phyloP scores from a whole-genome alignment of 108 stramenopile species.

The Conticribra guillardii region DNA sequence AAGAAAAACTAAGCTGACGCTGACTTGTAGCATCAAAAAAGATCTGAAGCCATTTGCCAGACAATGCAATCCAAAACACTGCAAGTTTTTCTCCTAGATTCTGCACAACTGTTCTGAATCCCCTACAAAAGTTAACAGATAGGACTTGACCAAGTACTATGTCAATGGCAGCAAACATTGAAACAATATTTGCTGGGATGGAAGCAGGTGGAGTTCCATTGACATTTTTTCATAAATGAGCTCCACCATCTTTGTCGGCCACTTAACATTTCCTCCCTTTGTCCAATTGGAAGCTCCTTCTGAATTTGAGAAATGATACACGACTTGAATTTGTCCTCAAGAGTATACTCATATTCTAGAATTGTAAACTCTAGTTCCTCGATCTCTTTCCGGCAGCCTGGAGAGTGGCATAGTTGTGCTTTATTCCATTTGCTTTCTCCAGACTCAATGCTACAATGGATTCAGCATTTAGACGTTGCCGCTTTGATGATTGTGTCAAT shows the following conservation, averaged over 20 bases:
- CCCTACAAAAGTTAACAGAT: neutral
- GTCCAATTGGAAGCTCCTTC: no score
- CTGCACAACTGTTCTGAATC: neutral
- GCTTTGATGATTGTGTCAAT: no score
- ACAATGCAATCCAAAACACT: neutral
- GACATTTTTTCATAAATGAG: neutral
- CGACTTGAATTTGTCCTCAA: no score
- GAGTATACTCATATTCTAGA: no score
- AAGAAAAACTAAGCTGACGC: neutral
- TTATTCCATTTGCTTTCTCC: no score
- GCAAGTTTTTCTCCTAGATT: neutral
- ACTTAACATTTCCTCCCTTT: no score
- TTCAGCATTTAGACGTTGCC: no score
- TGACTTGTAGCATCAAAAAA: neutral
- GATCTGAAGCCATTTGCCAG: neutral
- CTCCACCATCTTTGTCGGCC: neutral
- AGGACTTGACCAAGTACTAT: neutral
- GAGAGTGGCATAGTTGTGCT: no score
- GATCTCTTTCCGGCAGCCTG: no score
- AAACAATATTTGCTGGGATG: neutral
- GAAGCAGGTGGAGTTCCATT: slow-evolving; percentile 1
- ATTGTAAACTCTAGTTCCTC: no score
- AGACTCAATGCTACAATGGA: no score
- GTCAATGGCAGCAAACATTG: neutral
- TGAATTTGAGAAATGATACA: no score